A percentile compares a stretch with the other conserved stretches of the same genome.
These are phyloP conservation scores for Fusarium continuum DNA, from an alignment of 2,329 filamentous ascomycete species.

Conservation along the genomic window DNA sequence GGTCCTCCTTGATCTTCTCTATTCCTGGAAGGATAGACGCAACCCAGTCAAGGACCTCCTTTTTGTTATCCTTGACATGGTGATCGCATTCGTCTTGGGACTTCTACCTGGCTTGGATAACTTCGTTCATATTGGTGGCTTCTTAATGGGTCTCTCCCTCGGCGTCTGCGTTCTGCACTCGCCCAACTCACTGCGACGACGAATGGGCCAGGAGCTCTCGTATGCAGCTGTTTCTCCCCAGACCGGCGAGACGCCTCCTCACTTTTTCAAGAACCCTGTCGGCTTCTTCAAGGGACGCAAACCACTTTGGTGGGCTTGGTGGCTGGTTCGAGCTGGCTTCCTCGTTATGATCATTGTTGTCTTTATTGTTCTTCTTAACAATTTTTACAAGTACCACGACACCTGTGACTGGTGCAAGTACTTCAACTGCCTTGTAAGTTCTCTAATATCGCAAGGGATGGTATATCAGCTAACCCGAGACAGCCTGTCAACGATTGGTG, in stretches of 20 bases:
- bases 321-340: constrained; percentile 82
- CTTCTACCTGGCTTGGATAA: constrained; percentile 94
- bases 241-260: constrained; percentile 57
- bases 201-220: constrained; percentile 75
- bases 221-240: constrained; percentile 73
- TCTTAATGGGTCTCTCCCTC: constrained; percentile 88
- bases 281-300: constrained; percentile 94
- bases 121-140: constrained; percentile 96
- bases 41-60: constrained; percentile 84
- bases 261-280: constrained; percentile 69
- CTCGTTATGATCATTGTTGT: constrained; percentile 83
- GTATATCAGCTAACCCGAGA: constrained; percentile 34
- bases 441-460: neutral
- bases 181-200: constrained; percentile 78
- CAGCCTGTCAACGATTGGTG: constrained; percentile 76
- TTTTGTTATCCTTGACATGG: constrained; percentile 85
- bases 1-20: constrained; percentile 86
- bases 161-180: constrained; percentile 90
- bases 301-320: constrained; percentile 97
- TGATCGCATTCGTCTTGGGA: constrained; percentile 91
- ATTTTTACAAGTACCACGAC: constrained; percentile 81
- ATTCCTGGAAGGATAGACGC: constrained; percentile 85
- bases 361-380: constrained; percentile 86
- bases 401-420: constrained; percentile 95
- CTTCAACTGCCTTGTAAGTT: constrained; percentile 87